These are phyloP conservation scores for Flaveria trinervia DNA, from an alignment of 129 eudicot species.

Conservation along the genomic window DNA sequence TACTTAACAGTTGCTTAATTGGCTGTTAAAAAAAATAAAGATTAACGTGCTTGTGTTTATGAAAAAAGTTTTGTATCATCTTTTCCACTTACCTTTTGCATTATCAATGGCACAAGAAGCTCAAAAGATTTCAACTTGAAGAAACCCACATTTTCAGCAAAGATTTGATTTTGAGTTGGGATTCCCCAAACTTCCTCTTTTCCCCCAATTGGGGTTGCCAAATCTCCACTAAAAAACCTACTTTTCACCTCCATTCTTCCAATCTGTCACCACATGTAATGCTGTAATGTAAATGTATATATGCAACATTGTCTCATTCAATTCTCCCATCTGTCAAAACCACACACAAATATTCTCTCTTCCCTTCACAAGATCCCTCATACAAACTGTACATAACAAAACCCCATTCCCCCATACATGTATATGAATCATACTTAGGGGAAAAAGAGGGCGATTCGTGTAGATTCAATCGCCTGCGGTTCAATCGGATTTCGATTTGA, in stretches of 20 bases:
- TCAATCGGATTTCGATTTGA: slow-evolving; percentile 21
- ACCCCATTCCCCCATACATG: slow-evolving; percentile 11
- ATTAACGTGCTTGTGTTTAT: too few species aligned
- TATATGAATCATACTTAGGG: slow-evolving; percentile 6
- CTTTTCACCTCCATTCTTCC: slow-evolving; percentile 30
- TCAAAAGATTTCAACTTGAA: slow-evolving; percentile 10
- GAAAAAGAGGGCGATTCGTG: slow-evolving; percentile 10
- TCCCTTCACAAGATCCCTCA: slow-evolving; percentile 36
- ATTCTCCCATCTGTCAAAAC: slow-evolving; percentile 32
- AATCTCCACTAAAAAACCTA: slow-evolving; percentile 33
- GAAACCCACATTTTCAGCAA: slow-evolving; percentile 22
- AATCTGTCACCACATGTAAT: slow-evolving; percentile 32
- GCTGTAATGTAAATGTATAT: slow-evolving; percentile 8
- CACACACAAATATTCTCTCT: slow-evolving; percentile 24
- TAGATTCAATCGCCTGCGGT: slow-evolving; percentile 20
- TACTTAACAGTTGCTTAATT: too few species aligned
- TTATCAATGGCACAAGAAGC: slow-evolving; percentile 25
- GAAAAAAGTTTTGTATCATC: neutral
- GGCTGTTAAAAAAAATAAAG: too few species aligned
- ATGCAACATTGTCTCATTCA: slow-evolving; percentile 28
- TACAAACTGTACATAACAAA: slow-evolving; percentile 25
- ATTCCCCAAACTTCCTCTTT: slow-evolving; percentile 23
- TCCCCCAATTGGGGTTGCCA: slow-evolving; percentile 35
- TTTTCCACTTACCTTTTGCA: neutral
- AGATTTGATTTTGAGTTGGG: slow-evolving; percentile 14